Base-by-base conservation (phyloP, 202 grass and related monocot species). In the Carex arenaria region DNA sequence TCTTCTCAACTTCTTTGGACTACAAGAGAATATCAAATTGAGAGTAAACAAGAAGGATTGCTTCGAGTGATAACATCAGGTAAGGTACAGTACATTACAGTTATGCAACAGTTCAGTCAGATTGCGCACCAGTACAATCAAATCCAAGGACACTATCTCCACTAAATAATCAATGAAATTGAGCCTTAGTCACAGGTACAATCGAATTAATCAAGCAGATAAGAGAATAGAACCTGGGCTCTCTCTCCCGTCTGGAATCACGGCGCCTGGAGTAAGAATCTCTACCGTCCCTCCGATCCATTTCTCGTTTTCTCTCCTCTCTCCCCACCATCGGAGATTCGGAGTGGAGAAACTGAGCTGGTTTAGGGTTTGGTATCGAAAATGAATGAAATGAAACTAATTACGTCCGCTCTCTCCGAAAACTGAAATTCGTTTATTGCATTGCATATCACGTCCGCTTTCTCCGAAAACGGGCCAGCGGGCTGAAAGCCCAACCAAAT, bases 1-100 rank as follows among this genome's bases (percentile, higher is more conserved):
- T 56, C 92, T 92, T 61, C 93, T 82, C 38, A 80, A 70, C 65
- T 81, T 92, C 82, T 86, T 95, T 11, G 89, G 89, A 80, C 93
- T 94, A 88, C 66, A 82, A 70, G 9, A 31, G 8, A n/a, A 45
- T 38, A 78, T 65, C 20, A 19, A 73, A 2, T 31, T 19, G 52
- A 84, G 63, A 71, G 71, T 84, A 68, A 82, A 36, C 10, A 84
- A 70, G 18, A 61, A 6, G 13, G 4, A 12, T 1, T 54, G 68
- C 67, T 81, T 36, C 22, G 38, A 34, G 30, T 72, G 15, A 43
- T 72, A 62, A 3, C 10, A 34, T 81, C 14, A 87, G 67, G 34
- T 82, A 9, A 72, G 69, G 26, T 23, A 60, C 42, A 84, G 40
- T 72, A 6, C 13, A 38, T 1, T 34, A 49, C 45, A 11, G 45